Base-by-base conservation (phyloP, 495 filamentous ascomycete species). In the Bombardia bombarda region DNA sequence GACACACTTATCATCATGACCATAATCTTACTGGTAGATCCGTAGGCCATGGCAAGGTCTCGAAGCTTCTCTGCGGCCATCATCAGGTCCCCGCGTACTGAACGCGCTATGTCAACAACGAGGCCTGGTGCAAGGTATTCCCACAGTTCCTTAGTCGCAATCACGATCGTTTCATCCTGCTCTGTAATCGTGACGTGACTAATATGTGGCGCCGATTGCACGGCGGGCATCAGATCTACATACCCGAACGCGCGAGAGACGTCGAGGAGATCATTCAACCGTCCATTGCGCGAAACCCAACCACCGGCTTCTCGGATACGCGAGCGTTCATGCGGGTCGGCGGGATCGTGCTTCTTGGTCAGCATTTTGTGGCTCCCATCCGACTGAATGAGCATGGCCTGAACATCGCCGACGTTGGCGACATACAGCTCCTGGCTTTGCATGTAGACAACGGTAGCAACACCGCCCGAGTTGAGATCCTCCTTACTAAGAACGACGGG, bases 181-280 rank as follows among this genome's bases (percentile, higher is more conserved):
- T 96, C 90, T 12, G 79, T 82, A 50, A 99, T 73, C 4, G 74
- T 83, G 26, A 86, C 66, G 40, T 90, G 84, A 46, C 77, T 74
- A 31, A 95, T 83, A 51, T 92, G 70, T 3, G 92, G 92, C 9
- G 90, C 86, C 5, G 92, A 90, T 61, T 94, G 90, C 34, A 99
- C 83, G 20, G 86, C 80, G 8, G 92, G 92, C 77, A 94, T 92
- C 60, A 90, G 70, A 34, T 92, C 83, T 39, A 90, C 82, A 62
- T 94, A 94, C 5, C 92, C 92, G 62, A 99, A 99, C 4, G 90
- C 89, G 22, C 92, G 76, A 19, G 93, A 97, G 7, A 97, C 87
- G 32, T 90, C 78, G 23, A 99, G 81, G 1, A 82, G 54, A 59
- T 97, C 92, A 57, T 97, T 96, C 30, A 99, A 70, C 57, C 86